Evolutionary conservation across 306 rosid species (phyloP).

Genomic region (Ormosia semicastrata): DNA sequence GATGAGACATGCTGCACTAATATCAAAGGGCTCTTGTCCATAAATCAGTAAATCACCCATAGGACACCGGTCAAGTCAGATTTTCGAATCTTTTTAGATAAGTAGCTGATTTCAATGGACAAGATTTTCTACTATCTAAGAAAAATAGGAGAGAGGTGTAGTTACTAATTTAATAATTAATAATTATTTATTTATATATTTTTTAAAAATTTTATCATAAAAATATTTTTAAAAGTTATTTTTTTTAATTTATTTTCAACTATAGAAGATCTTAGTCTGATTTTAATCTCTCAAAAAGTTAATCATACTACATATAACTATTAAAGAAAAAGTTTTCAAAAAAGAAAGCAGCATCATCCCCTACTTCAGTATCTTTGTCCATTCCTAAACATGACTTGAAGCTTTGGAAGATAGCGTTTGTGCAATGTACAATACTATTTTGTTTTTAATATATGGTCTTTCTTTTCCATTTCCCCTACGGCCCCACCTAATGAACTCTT

Average conservation of each 20-base stretch:
- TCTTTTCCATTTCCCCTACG: background rate
- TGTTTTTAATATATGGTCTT: background rate
- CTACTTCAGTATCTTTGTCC: constrained; percentile 26
- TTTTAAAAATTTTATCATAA: too few species aligned
- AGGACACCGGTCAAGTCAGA: constrained; percentile 23
- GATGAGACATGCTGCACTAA: constrained; percentile 24
- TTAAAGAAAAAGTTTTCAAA: constrained; percentile 5
- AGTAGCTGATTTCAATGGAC: too few species aligned
- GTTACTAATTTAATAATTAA: too few species aligned
- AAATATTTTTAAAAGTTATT: too few species aligned
- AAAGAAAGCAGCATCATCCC: constrained; percentile 3
- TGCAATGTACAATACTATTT: background rate
- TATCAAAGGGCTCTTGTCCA: background rate
- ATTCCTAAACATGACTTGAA: background rate
- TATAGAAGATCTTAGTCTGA: too few species aligned
- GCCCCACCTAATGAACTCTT: background rate
- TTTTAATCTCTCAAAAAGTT: constrained; percentile 14
- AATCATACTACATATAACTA: constrained; percentile 18
- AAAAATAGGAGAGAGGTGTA: too few species aligned
- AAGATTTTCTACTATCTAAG: too few species aligned
- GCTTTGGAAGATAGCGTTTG: background rate
- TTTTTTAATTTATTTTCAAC: too few species aligned
- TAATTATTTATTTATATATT: too few species aligned
- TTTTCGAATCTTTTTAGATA: constrained; percentile 14
- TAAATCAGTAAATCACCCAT: background rate